Conservation (phyloP, 2,329 filamentous ascomycete genomes). For the Aspergillus ruber region DNA sequence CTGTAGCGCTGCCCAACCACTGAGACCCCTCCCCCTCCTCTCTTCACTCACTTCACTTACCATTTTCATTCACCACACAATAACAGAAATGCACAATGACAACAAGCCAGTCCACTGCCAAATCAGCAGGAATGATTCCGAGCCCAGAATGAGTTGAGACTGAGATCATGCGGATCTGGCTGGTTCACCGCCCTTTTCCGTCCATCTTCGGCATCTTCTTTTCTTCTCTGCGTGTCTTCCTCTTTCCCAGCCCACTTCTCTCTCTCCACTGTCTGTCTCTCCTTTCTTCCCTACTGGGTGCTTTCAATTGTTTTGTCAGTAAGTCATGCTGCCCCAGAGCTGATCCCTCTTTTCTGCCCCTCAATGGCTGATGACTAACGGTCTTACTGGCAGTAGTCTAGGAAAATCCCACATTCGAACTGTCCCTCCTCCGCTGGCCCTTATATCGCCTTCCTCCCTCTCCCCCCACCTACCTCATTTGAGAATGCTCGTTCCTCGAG, state of each 20-base stretch:
- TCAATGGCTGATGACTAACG: not conserved
- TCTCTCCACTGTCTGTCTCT: constrained; percentile 6
- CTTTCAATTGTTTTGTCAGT: too few relatives aligned
- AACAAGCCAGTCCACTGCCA: not conserved
- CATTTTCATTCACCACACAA: not conserved
- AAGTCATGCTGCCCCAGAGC: too few relatives aligned
- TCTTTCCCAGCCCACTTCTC: constrained; percentile 14
- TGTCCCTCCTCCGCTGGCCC: not conserved
- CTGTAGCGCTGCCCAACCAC: not conserved
- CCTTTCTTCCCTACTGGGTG: constrained; percentile 1
- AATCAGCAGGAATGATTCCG: not conserved
- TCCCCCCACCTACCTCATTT: constrained; percentile 4
- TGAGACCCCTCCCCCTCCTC: not conserved
- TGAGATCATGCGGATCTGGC: constrained; percentile 19
- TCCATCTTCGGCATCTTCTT: not conserved
- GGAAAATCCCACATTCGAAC: constrained; percentile 4
- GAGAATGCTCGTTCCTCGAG: constrained; percentile 22
- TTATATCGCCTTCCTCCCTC: constrained; percentile 1
- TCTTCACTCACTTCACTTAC: not conserved
- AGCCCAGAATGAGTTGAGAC: constrained; percentile 9
- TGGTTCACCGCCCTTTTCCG: constrained; percentile 23
- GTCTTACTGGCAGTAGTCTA: too few relatives aligned
- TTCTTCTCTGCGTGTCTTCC: not conserved
- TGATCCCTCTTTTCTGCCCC: constrained; percentile 2
- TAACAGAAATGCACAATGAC: not conserved